Evolutionary conservation across 1,139 yeast genomes (phyloP).

Genomic region (Yamadazyma conglobata): DNA sequence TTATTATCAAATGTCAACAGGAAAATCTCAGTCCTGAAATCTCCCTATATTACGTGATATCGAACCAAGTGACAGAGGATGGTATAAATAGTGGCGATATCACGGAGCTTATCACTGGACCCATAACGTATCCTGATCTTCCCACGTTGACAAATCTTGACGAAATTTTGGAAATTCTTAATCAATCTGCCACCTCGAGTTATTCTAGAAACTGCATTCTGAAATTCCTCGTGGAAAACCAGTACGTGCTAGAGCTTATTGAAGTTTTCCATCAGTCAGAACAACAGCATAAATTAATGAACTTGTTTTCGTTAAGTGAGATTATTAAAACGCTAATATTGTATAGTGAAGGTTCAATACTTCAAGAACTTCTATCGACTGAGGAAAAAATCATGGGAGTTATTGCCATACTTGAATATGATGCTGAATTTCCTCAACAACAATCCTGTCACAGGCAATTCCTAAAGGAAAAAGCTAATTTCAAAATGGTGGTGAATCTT

Average conservation of each 20-base stretch:
- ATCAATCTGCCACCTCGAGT: constrained; percentile 55
- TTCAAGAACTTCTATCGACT: constrained; percentile 59
- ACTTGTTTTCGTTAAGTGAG: constrained; percentile 64
- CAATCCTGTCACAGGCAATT: constrained; percentile 79
- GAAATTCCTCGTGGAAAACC: constrained; percentile 45
- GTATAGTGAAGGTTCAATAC: constrained; percentile 65
- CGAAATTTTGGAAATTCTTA: constrained; percentile 48
- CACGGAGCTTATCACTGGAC: constrained; percentile 81
- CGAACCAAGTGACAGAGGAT: constrained; percentile 26
- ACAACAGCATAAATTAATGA: constrained; percentile 40
- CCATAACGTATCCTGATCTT: constrained; percentile 60
- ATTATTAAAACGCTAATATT: constrained; percentile 66
- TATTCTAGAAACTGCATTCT: constrained; percentile 53
- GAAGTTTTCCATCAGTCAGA: constrained; percentile 57
- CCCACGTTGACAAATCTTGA: constrained; percentile 50
- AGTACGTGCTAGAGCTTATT: constrained; percentile 53
- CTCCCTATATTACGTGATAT: constrained; percentile 68
- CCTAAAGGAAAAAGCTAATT: constrained; percentile 52
- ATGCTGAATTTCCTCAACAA: constrained; percentile 73
- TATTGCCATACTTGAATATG: constrained; percentile 87
- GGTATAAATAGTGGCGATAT: constrained; percentile 35
- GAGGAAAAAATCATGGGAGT: constrained; percentile 62
- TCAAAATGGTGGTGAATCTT: constrained; percentile 70
- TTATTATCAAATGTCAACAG: constrained; percentile 66
- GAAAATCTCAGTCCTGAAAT: constrained; percentile 59